phyloP scores from a whole-genome alignment of 2,329 filamentous ascomycete genomes.

The Passalora sequoiae region DNA sequence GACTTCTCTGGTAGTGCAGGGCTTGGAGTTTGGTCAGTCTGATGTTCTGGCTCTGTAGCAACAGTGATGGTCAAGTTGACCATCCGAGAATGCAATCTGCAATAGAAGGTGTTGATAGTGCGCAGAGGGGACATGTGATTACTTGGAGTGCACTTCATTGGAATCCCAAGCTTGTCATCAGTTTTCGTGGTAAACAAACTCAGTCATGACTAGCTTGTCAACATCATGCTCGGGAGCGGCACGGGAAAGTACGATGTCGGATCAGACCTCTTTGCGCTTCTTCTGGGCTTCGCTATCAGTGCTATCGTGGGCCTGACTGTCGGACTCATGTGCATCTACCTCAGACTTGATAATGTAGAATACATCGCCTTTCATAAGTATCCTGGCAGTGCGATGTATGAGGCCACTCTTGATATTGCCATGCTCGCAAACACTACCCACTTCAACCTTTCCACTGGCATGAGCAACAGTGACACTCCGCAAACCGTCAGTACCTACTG shows the following conservation, averaged over 20 bases:
- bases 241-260: too few relatives aligned
- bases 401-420: conserved; percentile 27
- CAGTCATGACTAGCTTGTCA: not conserved
- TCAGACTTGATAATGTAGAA: conserved; percentile 16
- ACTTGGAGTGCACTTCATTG: not conserved
- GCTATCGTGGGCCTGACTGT: too few relatives aligned
- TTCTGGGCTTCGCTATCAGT: not conserved
- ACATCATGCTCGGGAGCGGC: too few relatives aligned
- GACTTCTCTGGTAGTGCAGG: too few relatives aligned
- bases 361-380: conserved; percentile 31
- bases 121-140: not conserved
- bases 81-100: too few relatives aligned
- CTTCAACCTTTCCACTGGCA: conserved; percentile 28
- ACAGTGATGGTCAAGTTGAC: too few relatives aligned
- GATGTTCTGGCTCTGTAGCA: too few relatives aligned
- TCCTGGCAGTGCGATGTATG: conserved; percentile 28
- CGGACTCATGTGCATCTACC: not conserved
- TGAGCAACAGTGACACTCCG: conserved; percentile 27
- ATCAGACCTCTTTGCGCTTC: not conserved
- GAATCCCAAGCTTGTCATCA: not conserved
- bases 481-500: conserved; percentile 14
- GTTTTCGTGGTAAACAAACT: not conserved
- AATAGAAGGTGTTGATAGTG: not conserved
- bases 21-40: too few relatives aligned
- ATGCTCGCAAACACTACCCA: conserved; percentile 25